Base-by-base conservation (phyloP, 2,329 filamentous ascomycete genomes). In the Scleromitrula shiraiana region DNA sequence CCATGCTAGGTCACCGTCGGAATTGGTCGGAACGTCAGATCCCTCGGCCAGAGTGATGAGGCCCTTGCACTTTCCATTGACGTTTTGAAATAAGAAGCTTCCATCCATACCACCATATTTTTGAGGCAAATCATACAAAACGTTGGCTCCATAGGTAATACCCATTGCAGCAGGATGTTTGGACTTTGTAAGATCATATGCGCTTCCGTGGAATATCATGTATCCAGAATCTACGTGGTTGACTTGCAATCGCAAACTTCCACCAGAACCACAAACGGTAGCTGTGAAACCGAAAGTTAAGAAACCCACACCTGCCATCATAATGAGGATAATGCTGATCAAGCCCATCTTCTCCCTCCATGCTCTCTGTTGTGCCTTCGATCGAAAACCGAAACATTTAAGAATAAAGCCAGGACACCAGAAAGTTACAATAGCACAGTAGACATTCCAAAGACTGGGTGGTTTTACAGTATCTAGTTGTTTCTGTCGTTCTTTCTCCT, bases 271-370 rank as follows among this genome's bases (percentile, higher is more conserved):
- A 65, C 93, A 98, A 15, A 98, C 93, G 4, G 82, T 82, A 52
- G 85, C 78, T 4, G 88, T 97, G 68, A 98, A 98, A 37, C 93
- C 93, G 62, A 98, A 98, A 0, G 93, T 98, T 46, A 98, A 72
- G 70, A 91, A 98, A 62, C 93, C 93, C 40, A 98, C 91, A 62
- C 90, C 81, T 8, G 80, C 77, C 73, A 90, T 94, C 63, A 97
- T 90, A 51, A 84, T 64, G 26, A 95, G 64, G 64, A 98, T 98
- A 63, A 98, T 82, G 68, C 90, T 95, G 69, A 96, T 87, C 50
- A 98, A 71, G 2, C 93, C 93, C 74, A 98, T 94, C 75, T 98
- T 98, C 65, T 98, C 93, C 56, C 93, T 80, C 93, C 93, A 98
- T 2, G 93, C 93, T 61, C 88, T 79, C 63, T 89, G 85, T 66